Conservation (phyloP, 73 alveolate species). For the Uronychia binucleata region DNA sequence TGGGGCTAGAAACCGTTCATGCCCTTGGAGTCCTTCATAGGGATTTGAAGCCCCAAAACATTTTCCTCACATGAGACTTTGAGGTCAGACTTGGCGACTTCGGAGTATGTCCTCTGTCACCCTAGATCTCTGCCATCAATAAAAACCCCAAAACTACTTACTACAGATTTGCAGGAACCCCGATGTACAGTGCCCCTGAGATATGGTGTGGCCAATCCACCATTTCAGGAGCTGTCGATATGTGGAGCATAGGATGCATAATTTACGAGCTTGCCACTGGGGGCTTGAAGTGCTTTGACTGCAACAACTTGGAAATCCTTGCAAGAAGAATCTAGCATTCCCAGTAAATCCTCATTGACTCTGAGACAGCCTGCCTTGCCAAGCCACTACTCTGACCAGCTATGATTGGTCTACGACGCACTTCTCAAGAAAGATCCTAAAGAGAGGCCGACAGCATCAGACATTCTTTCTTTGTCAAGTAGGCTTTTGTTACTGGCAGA, state of each 20-base stretch:
- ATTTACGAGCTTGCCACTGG: neutral
- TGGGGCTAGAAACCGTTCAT: conserved; percentile 1
- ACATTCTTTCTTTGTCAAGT: neutral
- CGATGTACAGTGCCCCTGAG: neutral
- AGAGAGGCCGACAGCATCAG: neutral
- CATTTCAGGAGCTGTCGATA: neutral
- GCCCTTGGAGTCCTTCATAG: neutral
- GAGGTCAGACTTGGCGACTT: neutral
- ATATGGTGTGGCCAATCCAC: neutral
- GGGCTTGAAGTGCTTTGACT: neutral
- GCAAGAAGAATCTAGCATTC: neutral
- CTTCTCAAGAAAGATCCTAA: neutral
- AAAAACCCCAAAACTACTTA: neutral
- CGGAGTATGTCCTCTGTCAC: no score
- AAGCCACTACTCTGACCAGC: neutral
- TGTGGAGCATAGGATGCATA: neutral
- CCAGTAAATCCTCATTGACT: neutral
- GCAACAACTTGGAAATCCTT: neutral
- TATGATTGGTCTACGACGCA: neutral
- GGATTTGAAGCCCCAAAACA: neutral
- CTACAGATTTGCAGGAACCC: neutral
- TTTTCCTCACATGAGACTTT: conserved; percentile 2
- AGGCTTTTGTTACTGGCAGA: neutral
- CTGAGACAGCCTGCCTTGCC: neutral
- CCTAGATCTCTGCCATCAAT: neutral